These are phyloP conservation scores for Quercus glauca DNA, from an alignment of 306 rosid species.

Conservation along the genomic window DNA sequence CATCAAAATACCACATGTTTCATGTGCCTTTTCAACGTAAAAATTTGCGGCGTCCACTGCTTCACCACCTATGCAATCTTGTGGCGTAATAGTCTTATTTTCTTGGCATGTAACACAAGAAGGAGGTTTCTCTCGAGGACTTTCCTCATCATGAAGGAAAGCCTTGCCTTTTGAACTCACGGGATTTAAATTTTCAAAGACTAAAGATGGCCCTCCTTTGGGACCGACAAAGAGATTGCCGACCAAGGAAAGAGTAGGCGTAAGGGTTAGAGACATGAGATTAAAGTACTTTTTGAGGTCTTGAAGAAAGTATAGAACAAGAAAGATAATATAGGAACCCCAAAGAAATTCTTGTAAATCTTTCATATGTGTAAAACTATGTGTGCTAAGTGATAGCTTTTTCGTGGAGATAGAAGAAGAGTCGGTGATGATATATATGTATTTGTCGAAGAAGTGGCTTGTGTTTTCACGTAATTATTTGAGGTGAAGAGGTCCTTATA, in stretches of 20 bases:
- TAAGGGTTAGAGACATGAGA: conserved; percentile 18
- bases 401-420: neutral
- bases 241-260: conserved; percentile 7
- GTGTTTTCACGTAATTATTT: neutral
- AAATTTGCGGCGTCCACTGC: neutral
- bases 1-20: neutral
- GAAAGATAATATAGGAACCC: conserved; percentile 13
- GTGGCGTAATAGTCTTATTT: neutral
- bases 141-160: neutral
- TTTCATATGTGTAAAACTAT: neutral
- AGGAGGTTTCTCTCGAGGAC: neutral
- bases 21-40: neutral
- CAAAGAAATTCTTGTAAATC: conserved; percentile 6
- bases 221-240: neutral
- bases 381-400: neutral
- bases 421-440: conserved; percentile 4
- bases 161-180: neutral
- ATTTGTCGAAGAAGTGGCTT: neutral
- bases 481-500: neutral
- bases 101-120: neutral
- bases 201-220: neutral
- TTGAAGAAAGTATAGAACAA: neutral
- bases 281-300: neutral
- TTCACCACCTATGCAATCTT: neutral
- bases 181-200: neutral